Evolutionary conservation across 106 monocot species (phyloP).

Genomic region (Acorus gramineus): DNA sequence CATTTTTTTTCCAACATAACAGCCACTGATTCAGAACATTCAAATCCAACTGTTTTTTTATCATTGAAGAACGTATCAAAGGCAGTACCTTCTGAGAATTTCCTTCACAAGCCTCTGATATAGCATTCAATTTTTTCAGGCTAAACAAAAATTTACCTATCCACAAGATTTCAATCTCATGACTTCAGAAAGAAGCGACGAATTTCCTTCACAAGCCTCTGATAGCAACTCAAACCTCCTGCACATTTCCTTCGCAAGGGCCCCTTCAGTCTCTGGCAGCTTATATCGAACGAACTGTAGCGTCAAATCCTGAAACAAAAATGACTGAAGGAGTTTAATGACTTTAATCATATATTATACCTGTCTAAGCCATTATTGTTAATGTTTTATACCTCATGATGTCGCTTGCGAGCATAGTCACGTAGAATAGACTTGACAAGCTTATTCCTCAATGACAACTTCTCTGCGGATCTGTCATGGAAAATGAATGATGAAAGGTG

Average conservation of each 20-base stretch:
- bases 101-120: too few species aligned
- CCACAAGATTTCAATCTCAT: slow-evolving; percentile 36
- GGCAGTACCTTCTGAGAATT: too few species aligned
- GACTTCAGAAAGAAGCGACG: slow-evolving; percentile 50
- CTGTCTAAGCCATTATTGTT: too few species aligned
- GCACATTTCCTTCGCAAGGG: slow-evolving; percentile 16
- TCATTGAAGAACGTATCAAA: too few species aligned
- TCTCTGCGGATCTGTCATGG: slow-evolving; percentile 15
- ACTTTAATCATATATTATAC: background rate
- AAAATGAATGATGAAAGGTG: slow-evolving; percentile 77
- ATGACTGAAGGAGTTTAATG: background rate
- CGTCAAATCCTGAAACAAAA: slow-evolving; percentile 54
- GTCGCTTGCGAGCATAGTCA: slow-evolving; percentile 41
- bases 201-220: slow-evolving; percentile 70
- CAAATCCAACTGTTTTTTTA: too few species aligned
- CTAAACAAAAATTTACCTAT: background rate
- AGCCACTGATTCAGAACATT: too few species aligned
- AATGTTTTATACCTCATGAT: slow-evolving; percentile 37
- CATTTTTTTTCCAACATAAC: too few species aligned
- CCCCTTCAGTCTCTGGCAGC: slow-evolving; percentile 16
- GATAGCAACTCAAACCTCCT: slow-evolving; percentile 47
- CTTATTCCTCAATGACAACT: slow-evolving; percentile 40
- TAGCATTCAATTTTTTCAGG: too few species aligned
- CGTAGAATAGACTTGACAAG: slow-evolving; percentile 74
- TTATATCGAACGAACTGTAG: slow-evolving; percentile 35